Evolutionary conservation across 768 basidiomycete species (phyloP).

Genomic region (Obba rivulosa): DNA sequence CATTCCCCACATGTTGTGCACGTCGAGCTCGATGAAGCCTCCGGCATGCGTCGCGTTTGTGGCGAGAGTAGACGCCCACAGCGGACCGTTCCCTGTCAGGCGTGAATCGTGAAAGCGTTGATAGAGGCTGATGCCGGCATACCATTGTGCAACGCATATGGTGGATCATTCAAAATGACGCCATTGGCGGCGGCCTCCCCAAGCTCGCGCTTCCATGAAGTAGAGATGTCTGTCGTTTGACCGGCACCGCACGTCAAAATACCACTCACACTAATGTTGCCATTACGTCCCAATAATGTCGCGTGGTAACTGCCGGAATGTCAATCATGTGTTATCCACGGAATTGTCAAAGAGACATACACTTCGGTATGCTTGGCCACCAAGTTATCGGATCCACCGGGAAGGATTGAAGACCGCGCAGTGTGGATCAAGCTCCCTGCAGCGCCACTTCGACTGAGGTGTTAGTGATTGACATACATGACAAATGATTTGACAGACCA

Average conservation of each 20-base stretch:
- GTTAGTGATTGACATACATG: no score
- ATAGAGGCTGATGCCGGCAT: conserved; percentile 6
- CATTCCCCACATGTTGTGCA: conserved; percentile 68
- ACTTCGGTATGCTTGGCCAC: conserved; percentile 66
- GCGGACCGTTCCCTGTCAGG: conserved; percentile 38
- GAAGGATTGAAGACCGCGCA: conserved; percentile 48
- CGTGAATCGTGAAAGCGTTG: neutral
- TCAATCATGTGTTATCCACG: no score
- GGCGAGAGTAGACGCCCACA: conserved; percentile 50
- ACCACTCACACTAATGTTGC: conserved; percentile 71
- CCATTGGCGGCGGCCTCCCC: conserved; percentile 43
- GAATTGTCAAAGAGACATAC: no score
- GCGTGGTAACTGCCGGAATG: conserved; percentile 53
- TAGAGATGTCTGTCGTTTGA: conserved; percentile 6
- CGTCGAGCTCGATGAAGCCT: conserved; percentile 58
- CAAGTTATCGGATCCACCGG: conserved; percentile 48
- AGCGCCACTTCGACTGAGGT: conserved; percentile 39
- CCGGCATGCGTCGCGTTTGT: conserved; percentile 66
- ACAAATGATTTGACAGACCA: conserved; percentile 39
- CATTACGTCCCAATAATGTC: conserved; percentile 58
- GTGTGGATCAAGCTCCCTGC: conserved; percentile 52
- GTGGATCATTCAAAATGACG: conserved; percentile 49
- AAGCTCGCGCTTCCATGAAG: conserved; percentile 37
- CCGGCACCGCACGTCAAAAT: conserved; percentile 44
- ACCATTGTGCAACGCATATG: conserved; percentile 73